These are phyloP conservation scores for Pinguiococcus pyrenoidosus DNA, from an alignment of 108 stramenopile genomes.

Conservation along the genomic window DNA sequence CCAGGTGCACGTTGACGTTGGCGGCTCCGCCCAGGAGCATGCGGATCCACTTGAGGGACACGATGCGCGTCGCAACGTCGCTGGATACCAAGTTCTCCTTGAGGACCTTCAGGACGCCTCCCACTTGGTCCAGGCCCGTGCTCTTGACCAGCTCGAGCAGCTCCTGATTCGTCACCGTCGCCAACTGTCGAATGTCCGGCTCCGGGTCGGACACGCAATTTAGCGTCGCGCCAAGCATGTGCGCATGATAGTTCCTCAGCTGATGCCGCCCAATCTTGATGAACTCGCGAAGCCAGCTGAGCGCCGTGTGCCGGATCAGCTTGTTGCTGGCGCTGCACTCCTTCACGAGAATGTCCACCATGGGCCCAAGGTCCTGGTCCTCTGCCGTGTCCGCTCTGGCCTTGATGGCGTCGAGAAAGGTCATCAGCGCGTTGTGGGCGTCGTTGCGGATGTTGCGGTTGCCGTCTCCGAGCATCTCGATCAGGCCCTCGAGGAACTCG, in stretches of 20 bases:
- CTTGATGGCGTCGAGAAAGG: too few relatives aligned
- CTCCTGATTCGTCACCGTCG: conserved; percentile 71
- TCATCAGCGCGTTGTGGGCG: too few relatives aligned
- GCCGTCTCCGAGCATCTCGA: conserved; percentile 92
- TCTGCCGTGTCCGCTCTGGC: too few relatives aligned
- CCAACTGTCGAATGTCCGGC: conserved; percentile 68
- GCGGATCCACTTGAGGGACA: conserved; percentile 79
- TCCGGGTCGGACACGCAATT: conserved; percentile 80
- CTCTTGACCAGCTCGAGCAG: conserved; percentile 62
- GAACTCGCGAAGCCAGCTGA: conserved; percentile 84
- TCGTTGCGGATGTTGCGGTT: conserved; percentile 83
- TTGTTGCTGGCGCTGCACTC: conserved; percentile 83
- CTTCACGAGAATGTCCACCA: conserved; percentile 75
- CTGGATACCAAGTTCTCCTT: conserved; percentile 63
- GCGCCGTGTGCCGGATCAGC: conserved; percentile 79
- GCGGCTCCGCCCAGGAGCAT: conserved; percentile 57
- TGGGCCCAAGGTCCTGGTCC: conserved; percentile 88
- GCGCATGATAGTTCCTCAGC: conserved; percentile 69
- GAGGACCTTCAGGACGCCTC: conserved; percentile 67
- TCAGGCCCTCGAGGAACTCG: conserved; percentile 87
- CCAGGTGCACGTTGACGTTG: too few relatives aligned
- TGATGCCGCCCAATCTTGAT: conserved; percentile 80
- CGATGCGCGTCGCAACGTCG: conserved; percentile 86
- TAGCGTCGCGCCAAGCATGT: conserved; percentile 74
- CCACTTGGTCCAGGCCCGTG: conserved; percentile 47